These are phyloP conservation scores for Aspergillus saccharolyticus DNA, from an alignment of 495 filamentous ascomycete genomes.

Conservation along the genomic window DNA sequence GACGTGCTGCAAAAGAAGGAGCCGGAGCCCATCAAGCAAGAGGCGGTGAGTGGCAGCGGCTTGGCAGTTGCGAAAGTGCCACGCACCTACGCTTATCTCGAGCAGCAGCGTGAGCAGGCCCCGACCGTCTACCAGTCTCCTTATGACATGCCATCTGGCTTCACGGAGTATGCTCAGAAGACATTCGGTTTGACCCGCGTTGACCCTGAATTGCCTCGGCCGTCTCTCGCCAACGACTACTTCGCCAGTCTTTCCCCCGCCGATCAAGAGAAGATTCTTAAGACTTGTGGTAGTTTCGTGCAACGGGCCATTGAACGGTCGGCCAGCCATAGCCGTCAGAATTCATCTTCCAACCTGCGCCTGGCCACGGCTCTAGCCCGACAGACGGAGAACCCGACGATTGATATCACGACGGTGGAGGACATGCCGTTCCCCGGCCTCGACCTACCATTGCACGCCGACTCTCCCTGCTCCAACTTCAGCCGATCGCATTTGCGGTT, in stretches of 20 bases:
- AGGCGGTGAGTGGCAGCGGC: slow-evolving; percentile 31
- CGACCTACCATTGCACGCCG: slow-evolving; percentile 42
- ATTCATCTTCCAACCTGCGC: slow-evolving; percentile 40
- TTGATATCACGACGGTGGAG: slow-evolving; percentile 45
- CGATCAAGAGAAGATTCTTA: slow-evolving; percentile 42
- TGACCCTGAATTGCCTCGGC: slow-evolving; percentile 35
- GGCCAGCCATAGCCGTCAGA: slow-evolving; percentile 41
- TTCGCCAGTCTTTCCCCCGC: slow-evolving; percentile 39
- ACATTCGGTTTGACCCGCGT: slow-evolving; percentile 36
- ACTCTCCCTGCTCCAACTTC: slow-evolving; percentile 45
- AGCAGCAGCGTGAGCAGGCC: slow-evolving; percentile 37
- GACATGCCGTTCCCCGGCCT: slow-evolving; percentile 37
- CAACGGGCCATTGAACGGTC: slow-evolving; percentile 42
- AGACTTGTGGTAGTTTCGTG: slow-evolving; percentile 45
- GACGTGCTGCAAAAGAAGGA: slow-evolving; percentile 45
- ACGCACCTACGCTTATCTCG: slow-evolving; percentile 42
- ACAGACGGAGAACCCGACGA: slow-evolving; percentile 44
- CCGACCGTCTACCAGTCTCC: slow-evolving; percentile 47
- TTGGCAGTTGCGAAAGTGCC: slow-evolving; percentile 34
- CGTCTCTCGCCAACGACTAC: slow-evolving; percentile 42
- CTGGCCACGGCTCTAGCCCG: slow-evolving; percentile 40
- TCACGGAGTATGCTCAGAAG: slow-evolving; percentile 42
- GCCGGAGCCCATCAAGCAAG: slow-evolving; percentile 34
- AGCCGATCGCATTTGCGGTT: slow-evolving; percentile 45
- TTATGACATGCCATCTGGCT: slow-evolving; percentile 44